Percentiles rank a stretch among this genome's conserved stretches.
Conservation (phyloP, 2,329 filamentous ascomycete genomes). For the Gremmenia infestans region DNA sequence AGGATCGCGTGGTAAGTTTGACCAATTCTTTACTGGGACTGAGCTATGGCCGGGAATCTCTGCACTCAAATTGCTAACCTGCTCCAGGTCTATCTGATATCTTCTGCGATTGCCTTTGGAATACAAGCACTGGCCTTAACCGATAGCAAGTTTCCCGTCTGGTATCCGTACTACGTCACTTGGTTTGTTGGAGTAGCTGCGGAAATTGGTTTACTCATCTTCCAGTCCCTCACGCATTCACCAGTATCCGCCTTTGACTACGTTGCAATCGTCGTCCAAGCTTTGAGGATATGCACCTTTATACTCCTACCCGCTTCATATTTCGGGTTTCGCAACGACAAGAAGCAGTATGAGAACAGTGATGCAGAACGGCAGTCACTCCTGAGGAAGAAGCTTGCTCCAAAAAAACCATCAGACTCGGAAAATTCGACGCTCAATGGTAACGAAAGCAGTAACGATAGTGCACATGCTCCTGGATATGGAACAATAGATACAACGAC, state of each 20-base stretch:
- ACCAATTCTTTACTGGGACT: neutral
- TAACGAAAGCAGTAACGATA: neutral
- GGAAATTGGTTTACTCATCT: slow-evolving; percentile 44
- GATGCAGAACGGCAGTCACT: slow-evolving; percentile 58
- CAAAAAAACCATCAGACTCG: slow-evolving; percentile 27
- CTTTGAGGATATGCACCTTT: slow-evolving; percentile 29
- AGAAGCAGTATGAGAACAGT: slow-evolving; percentile 30
- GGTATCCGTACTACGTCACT: slow-evolving; percentile 60
- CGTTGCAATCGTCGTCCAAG: slow-evolving; percentile 21
- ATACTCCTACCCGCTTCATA: slow-evolving; percentile 34
- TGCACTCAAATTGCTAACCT: slow-evolving; percentile 7
- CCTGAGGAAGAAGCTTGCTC: slow-evolving; percentile 40
- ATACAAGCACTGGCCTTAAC: slow-evolving; percentile 52
- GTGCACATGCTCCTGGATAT: neutral
- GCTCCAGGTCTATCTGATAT: slow-evolving; percentile 49
- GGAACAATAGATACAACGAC: slow-evolving; percentile 13
- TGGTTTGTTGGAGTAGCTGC: slow-evolving; percentile 54
- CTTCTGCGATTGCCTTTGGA: slow-evolving; percentile 60
- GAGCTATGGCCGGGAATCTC: neutral
- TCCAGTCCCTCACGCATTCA: slow-evolving; percentile 29
- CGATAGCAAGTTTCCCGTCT: slow-evolving; percentile 46
- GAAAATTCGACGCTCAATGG: slow-evolving; percentile 25
- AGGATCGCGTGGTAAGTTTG: slow-evolving; percentile 29
- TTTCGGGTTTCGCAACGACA: slow-evolving; percentile 24
- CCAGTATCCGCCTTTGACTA: slow-evolving; percentile 23